phyloP scores from a whole-genome alignment of 495 filamentous ascomycete species.

The Letharia lupina region DNA sequence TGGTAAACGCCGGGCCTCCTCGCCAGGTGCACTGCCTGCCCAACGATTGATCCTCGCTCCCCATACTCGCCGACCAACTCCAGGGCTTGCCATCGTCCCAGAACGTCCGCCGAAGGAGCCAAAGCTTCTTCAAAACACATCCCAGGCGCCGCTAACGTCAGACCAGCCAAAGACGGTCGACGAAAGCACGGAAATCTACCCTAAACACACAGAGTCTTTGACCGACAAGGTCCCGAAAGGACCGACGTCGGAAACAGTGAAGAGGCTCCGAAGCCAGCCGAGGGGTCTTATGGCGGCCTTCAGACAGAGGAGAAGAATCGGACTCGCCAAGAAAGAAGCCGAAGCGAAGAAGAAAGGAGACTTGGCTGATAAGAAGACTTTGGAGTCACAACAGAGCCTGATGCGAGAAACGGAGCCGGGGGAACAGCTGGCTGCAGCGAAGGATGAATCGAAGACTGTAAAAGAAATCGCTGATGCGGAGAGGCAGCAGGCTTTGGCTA shows the following conservation, averaged over 20 bases:
- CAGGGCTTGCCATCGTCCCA: background rate
- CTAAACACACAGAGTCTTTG: background rate
- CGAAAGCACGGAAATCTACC: background rate
- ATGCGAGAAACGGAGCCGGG: background rate
- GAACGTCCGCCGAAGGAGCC: background rate
- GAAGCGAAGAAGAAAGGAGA: background rate
- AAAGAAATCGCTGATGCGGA: background rate
- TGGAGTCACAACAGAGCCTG: background rate
- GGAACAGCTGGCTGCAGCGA: background rate
- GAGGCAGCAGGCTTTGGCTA: background rate
- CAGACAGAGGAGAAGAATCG: background rate
- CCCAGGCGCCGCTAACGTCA: background rate
- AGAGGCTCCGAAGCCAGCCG: background rate
- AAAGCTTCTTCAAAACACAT: background rate
- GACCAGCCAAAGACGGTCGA: background rate
- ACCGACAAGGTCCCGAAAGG: background rate
- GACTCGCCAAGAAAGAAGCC: background rate
- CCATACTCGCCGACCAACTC: background rate
- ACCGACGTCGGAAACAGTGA: background rate
- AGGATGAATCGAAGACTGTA: no score
- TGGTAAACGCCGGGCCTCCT: slow-evolving; percentile 2
- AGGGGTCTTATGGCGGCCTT: slow-evolving; percentile 1
- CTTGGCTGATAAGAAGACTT: background rate
- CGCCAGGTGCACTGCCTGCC: background rate
- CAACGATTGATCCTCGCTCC: background rate